Base-by-base conservation (phyloP, 2,329 filamentous ascomycete genomes). In the Talaromyces verruculosus region DNA sequence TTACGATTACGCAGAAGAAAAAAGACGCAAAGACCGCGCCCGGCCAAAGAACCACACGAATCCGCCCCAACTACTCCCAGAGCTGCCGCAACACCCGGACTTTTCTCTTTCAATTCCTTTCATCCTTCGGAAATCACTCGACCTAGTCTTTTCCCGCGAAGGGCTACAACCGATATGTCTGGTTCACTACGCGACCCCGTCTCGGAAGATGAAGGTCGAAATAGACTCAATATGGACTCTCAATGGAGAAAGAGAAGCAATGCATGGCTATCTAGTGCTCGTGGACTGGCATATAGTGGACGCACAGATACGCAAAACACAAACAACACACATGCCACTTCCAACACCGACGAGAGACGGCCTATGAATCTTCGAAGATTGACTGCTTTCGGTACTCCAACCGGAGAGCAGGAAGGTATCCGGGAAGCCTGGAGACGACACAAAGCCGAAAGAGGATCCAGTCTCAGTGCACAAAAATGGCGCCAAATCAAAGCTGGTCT, bases 401-500 rank as follows among this genome's bases (percentile, higher is more conserved):
- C 87, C n/a, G 86, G 84, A 37, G 81, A 87, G 67, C 79, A 84
- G 51, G 90, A 89, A 11, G 88, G 90, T 67, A 84, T 86, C 22
- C 85, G 89, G 70, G 84, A 84, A 15, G 82, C 87, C 57, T 79
- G 79, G 78, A 77, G 77, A 67, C 76, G 80, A 47, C 79, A 82
- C 69, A 79, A 86, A 33, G 74, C 78, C 45, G 90, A 93, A 69
- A 84, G 90, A 70, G 88, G 90, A 28, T 87, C 89, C 2, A 92
- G 89, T 17, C 88, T 90, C 6, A 81, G 81, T 72, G 92, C 88
- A 19, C 91, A 94, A 72, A 92, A 91, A 81, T 99, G 95, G 95
- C 89, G 89, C 69, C 91, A 96, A 74, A 87, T 99, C 73, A 98
- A 97, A 80, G 92, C 92, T 70, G 93, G 93, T 0, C 80, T 98